Evolutionary conservation across 805 yeast genomes (phyloP), one percentile per base, ranked within the genome.

Genomic region (Ogataea pini): DNA sequence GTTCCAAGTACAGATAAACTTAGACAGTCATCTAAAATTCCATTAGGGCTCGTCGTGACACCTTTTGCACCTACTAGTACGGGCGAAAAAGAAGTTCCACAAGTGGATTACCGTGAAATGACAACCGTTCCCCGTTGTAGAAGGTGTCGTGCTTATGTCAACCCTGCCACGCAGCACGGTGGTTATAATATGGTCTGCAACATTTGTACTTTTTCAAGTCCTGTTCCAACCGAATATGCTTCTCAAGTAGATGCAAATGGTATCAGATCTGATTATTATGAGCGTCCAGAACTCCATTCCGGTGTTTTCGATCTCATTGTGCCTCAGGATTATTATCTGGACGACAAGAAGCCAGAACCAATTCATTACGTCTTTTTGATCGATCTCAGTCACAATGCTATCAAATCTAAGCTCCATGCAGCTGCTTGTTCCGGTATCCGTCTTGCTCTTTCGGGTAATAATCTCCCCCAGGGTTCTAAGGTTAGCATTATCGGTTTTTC

Each of bases 281-380:
- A 72, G 36, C 75, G 90, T 42, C 91, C 96, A 0, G 98, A 92
- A 60, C 72, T 92, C 42, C 80, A 78, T 52, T 77, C 73, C 38
- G 97, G 98, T 13, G 87, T 90, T 10, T 90, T 89, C 53, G 99
- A 94, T 58, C 79, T 88, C 51, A 64, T 82, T 5, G 96, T 89
- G 3, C 96, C 96, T 2, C 67, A 73, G 13, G 80, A 77, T 37
- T 92, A 89, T 65, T 83, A 87, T 65, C 69, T 74, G 22, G 70
- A 75, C 29, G 72, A 70, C 7, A 64, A 63, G 4, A 59, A 54
- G 3, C 62, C 65, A 7, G 58, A 67, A 14, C 80, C 85, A 2
- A 68, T 88, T 49, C 85, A 80, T 58, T 87, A 83, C 63, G 77
- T 89, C 19, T 89, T 88, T 58, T 72, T 85, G 57, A 72, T 90